These are phyloP conservation scores for Claviceps humidiphila DNA, from an alignment of 2,329 filamentous ascomycete species.

Conservation along the genomic window DNA sequence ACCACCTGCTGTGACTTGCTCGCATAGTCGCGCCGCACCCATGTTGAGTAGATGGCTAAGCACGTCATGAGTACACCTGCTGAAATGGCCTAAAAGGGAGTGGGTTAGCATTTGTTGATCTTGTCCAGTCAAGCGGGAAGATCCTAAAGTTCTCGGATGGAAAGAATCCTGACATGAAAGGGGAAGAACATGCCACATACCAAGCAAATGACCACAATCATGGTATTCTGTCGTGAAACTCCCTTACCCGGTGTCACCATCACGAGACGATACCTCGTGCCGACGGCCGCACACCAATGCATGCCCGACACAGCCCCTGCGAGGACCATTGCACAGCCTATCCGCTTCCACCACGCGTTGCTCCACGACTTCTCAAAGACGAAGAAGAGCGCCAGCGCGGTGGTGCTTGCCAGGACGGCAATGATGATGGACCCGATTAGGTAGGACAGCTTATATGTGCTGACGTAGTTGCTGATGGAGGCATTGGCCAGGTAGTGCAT, in stretches of 20 bases:
- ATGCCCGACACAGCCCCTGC: constrained; percentile 69
- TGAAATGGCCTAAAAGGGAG: constrained; percentile 36
- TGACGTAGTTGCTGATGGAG: constrained; percentile 62
- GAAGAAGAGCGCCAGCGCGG: constrained; percentile 64
- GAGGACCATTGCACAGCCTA: constrained; percentile 51
- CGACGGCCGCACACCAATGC: constrained; percentile 68
- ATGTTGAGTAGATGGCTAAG: constrained; percentile 28
- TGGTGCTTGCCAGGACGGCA: constrained; percentile 54
- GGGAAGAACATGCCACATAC: constrained; percentile 28
- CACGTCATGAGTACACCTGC: constrained; percentile 46
- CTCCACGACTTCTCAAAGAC: constrained; percentile 63
- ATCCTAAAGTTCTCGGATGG: not conserved
- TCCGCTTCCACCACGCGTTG: constrained; percentile 61
- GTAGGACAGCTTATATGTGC: constrained; percentile 43
- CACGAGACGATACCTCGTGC: constrained; percentile 51
- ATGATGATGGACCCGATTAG: constrained; percentile 58
- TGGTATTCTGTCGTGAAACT: constrained; percentile 7
- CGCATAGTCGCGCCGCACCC: constrained; percentile 38
- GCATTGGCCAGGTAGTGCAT: constrained; percentile 80
- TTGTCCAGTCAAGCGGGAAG: not conserved
- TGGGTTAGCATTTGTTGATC: not conserved
- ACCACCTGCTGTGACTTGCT: constrained; percentile 48
- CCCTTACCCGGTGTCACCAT: constrained; percentile 17
- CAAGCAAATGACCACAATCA: constrained; percentile 57
- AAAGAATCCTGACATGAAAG: not conserved